Conservation (phyloP, 1,284 basidiomycete species). For the Melampsora americana region DNA sequence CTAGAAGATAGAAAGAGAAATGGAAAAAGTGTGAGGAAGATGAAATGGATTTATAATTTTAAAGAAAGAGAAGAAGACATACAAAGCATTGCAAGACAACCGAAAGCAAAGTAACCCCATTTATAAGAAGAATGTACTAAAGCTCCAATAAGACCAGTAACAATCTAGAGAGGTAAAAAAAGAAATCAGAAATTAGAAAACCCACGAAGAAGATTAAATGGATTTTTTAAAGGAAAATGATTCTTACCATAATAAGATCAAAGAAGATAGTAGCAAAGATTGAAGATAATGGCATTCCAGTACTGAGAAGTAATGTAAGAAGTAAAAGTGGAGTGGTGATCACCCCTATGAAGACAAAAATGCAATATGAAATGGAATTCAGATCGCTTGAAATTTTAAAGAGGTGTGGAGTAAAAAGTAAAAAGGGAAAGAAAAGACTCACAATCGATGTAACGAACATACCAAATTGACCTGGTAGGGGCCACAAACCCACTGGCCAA, state of each 20-base stretch:
- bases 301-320: slow-evolving; percentile 60
- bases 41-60: slow-evolving; percentile 42
- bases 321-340: slow-evolving; percentile 63
- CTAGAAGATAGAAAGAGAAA: too few relatives aligned
- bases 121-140: slow-evolving; percentile 61
- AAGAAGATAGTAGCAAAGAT: slow-evolving; percentile 59
- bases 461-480: slow-evolving; percentile 62
- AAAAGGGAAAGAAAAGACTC: too few relatives aligned
- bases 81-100: slow-evolving; percentile 58
- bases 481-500: slow-evolving; percentile 46
- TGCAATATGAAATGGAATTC: too few relatives aligned
- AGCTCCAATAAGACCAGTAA: slow-evolving; percentile 61
- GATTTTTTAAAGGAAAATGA: neutral
- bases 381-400: too few relatives aligned
- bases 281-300: slow-evolving; percentile 60
- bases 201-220: slow-evolving; percentile 9
- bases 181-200: slow-evolving; percentile 26
- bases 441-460: slow-evolving; percentile 62
- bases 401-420: too few relatives aligned
- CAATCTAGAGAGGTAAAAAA: slow-evolving; percentile 57
- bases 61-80: slow-evolving; percentile 56
- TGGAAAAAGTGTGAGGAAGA: neutral
- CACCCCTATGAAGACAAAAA: slow-evolving; percentile 49
- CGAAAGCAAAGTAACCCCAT: slow-evolving; percentile 60
- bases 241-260: slow-evolving; percentile 53